These are phyloP conservation scores for Leccinum brunneo-olivaceum DNA, from an alignment of 1,284 basidiomycete species.

Conservation along the genomic window DNA sequence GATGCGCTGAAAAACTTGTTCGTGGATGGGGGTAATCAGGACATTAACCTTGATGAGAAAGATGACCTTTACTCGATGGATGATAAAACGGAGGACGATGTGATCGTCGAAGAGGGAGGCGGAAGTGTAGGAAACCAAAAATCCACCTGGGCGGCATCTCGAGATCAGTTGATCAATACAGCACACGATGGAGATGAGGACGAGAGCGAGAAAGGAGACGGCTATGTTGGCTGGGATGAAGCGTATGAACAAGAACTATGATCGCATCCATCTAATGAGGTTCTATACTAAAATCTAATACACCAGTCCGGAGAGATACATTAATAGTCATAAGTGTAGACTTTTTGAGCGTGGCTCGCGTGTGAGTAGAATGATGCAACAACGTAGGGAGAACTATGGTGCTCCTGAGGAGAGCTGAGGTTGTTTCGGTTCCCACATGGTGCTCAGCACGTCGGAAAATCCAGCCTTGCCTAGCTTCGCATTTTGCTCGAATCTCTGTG, in stretches of 20 bases:
- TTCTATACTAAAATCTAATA: background rate
- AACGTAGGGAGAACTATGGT: conserved; percentile 13
- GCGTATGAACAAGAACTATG: conserved; percentile 38
- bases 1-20: conserved; percentile 77
- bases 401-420: conserved; percentile 27
- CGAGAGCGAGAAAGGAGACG: conserved; percentile 31
- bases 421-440: conserved; percentile 59
- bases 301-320: conserved; percentile 10
- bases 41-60: conserved; percentile 32
- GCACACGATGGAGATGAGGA: conserved; percentile 23
- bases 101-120: conserved; percentile 43
- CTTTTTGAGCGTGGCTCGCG: conserved; percentile 13
- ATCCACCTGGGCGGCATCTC: conserved; percentile 12
- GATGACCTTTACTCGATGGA: conserved; percentile 34
- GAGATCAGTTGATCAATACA: conserved; percentile 3
- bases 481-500: conserved; percentile 83
- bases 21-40: conserved; percentile 39
- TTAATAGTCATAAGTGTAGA: conserved; percentile 29
- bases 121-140: conserved; percentile 22
- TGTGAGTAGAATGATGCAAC: conserved; percentile 5
- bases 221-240: conserved; percentile 35
- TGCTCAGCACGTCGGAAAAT: conserved; percentile 79
- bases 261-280: conserved; percentile 1
- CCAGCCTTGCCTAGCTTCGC: conserved; percentile 80
- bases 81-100: conserved; percentile 48